These are phyloP conservation scores for Saprolegnia diclina DNA, from an alignment of 352 stramenopile species.

Conservation along the genomic window DNA sequence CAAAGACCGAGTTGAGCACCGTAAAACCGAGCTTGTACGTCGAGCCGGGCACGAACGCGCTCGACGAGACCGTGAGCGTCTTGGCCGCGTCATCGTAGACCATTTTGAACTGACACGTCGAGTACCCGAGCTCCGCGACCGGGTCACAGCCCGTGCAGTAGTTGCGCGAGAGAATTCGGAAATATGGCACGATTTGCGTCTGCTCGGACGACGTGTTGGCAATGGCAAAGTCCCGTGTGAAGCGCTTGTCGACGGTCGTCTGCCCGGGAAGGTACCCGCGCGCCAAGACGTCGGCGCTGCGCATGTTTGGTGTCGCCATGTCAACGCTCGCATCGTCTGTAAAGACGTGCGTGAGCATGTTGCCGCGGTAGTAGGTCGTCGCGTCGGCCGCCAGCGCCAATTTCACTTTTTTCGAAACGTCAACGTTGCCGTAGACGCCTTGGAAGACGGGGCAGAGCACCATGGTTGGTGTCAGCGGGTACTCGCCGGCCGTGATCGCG, in stretches of 20 bases:
- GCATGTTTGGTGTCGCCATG: background rate
- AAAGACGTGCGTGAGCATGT: background rate
- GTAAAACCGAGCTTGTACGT: background rate
- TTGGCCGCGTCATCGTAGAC: slow-evolving; percentile 1
- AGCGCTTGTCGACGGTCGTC: background rate
- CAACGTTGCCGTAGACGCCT: background rate
- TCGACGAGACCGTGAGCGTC: background rate
- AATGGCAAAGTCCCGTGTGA: background rate
- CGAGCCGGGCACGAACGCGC: background rate
- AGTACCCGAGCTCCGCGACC: background rate
- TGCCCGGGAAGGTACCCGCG: background rate
- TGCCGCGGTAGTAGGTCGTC: background rate
- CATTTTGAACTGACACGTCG: background rate
- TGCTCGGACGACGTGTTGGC: background rate
- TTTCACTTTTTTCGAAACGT: background rate
- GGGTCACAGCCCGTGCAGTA: slow-evolving; percentile 18
- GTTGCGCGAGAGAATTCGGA: background rate
- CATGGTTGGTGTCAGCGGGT: background rate
- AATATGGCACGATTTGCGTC: background rate
- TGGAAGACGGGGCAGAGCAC: background rate
- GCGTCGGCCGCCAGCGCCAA: background rate
- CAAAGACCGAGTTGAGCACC: background rate
- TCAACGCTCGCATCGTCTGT: background rate
- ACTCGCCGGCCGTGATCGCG: background rate
- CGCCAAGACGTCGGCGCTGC: background rate